Evolutionary conservation across 2,329 filamentous ascomycete species (phyloP).

Genomic region (Arthrobotrys megalospora): DNA sequence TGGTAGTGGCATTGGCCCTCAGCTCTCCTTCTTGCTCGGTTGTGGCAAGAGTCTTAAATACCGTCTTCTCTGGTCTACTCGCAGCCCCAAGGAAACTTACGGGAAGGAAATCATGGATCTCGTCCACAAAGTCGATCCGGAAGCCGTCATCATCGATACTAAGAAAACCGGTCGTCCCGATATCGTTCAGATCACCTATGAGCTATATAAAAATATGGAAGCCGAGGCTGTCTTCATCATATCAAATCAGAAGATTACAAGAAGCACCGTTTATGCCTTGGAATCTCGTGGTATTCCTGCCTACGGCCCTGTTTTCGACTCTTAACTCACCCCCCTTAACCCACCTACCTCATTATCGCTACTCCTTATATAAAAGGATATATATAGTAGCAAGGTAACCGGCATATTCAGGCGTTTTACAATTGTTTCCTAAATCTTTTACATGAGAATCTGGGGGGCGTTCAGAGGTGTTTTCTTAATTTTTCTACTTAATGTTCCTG

Average conservation of each 20-base stretch:
- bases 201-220: slow-evolving; percentile 64
- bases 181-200: slow-evolving; percentile 65
- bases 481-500: neutral
- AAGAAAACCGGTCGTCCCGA: slow-evolving; percentile 66
- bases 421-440: neutral
- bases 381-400: slow-evolving; percentile 7
- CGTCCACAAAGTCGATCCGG: slow-evolving; percentile 65
- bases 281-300: slow-evolving; percentile 67
- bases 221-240: slow-evolving; percentile 68
- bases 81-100: slow-evolving; percentile 66
- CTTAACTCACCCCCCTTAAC: slow-evolving; percentile 17
- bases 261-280: slow-evolving; percentile 67
- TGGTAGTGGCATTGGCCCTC: slow-evolving; percentile 67
- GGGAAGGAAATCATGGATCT: slow-evolving; percentile 65
- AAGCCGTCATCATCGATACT: slow-evolving; percentile 67
- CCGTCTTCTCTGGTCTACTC: slow-evolving; percentile 67
- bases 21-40: slow-evolving; percentile 65
- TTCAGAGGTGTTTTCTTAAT: neutral
- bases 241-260: slow-evolving; percentile 66
- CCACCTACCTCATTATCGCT: neutral
- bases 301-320: slow-evolving; percentile 67
- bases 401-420: slow-evolving; percentile 5
- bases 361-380: slow-evolving; percentile 14
- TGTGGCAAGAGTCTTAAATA: slow-evolving; percentile 61
- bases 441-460: neutral